Base-by-base conservation (phyloP, 306 rosid genomes). In the Clitoria ternatea region DNA sequence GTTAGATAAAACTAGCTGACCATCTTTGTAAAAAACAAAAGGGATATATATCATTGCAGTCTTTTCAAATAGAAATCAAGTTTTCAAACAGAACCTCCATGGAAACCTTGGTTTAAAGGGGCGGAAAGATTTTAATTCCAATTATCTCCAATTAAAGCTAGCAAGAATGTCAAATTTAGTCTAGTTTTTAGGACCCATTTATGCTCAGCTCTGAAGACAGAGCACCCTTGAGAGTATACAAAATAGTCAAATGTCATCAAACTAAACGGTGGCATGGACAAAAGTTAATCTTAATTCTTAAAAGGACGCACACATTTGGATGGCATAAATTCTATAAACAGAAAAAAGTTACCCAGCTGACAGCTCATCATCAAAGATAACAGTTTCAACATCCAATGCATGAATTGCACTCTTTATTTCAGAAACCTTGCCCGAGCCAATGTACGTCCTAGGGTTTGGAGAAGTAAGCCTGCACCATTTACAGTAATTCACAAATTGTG, bases 351-450 rank as follows among this genome's bases (percentile, higher is more conserved):
- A 94, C 97, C 99, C 99, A 32, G 99, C 90, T 40, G 97, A 91
- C 50, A 94, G 87, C 72, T 94, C 99, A 68, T 94, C 99, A 71
- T 94, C 99, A 79, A 94, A 94, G 68, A 94, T 77, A 22, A 94
- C 96, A 62, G 92, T 94, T 82, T 94, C 97, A 42, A 86, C 88
- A 2, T 24, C 97, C 82, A 89, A 70, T 29, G 80, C 99, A 73
- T 72, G 80, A 83, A 91, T 91, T 39, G 90, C 88, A 79, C 88
- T 91, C 90, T 91, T 94, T 73, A 89, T 94, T 77, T 94, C 99
- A 20, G 91, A 85, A 73, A 87, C 99, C 84, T 94, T 94, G 24
- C 99, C 96, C 8, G 97, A 94, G 67, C 97, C 97, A 76, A 94
- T 94, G 84, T 94, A 94, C 14, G 99, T 89, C 82, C 91, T 87